Conservation (phyloP, 306 rosid genomes). For the Quillaja saponaria region DNA sequence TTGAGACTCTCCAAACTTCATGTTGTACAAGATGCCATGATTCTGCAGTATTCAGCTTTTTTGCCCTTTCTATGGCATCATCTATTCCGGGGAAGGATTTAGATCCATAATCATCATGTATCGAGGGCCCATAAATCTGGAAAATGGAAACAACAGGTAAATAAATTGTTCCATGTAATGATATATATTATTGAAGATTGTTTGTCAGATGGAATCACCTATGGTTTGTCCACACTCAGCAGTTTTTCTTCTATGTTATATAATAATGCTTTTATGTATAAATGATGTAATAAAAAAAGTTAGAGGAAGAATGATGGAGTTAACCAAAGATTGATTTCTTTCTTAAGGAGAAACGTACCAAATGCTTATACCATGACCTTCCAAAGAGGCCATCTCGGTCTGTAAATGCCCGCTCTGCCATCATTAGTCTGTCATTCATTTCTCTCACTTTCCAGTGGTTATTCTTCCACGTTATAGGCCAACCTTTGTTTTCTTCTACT, state of each 20-base stretch:
- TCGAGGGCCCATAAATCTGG: conserved; percentile 68
- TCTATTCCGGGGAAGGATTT: conserved; percentile 62
- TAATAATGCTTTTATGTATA: no score
- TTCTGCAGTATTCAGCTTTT: conserved; percentile 39
- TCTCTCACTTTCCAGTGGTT: conserved; percentile 53
- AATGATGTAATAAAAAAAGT: no score
- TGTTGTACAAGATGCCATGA: conserved; percentile 65
- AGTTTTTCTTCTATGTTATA: no score
- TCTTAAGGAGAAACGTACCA: conserved; percentile 43
- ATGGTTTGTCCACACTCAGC: no score
- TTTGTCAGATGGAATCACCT: no score
- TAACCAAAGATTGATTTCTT: conserved; percentile 12
- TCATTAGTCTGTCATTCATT: conserved; percentile 66
- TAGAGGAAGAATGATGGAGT: not conserved
- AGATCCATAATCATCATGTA: conserved; percentile 59
- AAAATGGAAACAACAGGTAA: conserved; percentile 19
- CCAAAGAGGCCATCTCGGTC: conserved; percentile 66
- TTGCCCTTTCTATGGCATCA: conserved; percentile 49
- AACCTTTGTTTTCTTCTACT: conserved; percentile 43
- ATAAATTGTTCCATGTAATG: no score
- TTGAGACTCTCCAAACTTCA: conserved; percentile 69
- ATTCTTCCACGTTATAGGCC: conserved; percentile 46
- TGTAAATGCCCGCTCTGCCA: conserved; percentile 76
- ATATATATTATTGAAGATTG: no score
- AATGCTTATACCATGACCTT: conserved; percentile 72